Evolutionary conservation across 805 yeast genomes (phyloP).

Genomic region (Metschnikowia similis): DNA sequence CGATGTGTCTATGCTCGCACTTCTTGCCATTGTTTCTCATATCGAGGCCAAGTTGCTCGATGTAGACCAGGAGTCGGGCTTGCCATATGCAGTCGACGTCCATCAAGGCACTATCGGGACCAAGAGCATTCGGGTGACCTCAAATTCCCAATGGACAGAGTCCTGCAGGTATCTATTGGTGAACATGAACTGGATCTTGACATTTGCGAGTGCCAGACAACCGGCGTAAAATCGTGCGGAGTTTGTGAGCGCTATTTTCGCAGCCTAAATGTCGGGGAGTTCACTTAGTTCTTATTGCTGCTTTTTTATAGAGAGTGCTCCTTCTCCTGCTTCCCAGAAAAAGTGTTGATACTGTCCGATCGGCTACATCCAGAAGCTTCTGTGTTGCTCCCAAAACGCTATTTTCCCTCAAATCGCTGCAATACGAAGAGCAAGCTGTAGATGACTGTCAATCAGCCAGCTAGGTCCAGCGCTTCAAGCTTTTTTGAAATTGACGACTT

Average conservation of each 20-base stretch:
- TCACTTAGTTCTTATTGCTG: neutral
- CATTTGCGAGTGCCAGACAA: constrained; percentile 52
- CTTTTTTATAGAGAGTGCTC: neutral
- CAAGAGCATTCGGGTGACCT: constrained; percentile 63
- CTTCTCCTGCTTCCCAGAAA: neutral
- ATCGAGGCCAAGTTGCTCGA: constrained; percentile 43
- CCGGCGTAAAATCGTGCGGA: neutral
- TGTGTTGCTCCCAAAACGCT: neutral
- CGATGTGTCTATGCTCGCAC: constrained; percentile 77
- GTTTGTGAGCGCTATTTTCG: neutral
- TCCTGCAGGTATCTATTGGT: constrained; percentile 81
- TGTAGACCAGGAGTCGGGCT: constrained; percentile 52
- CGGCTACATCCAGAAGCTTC: neutral
- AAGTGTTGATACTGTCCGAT: neutral
- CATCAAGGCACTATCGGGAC: constrained; percentile 70
- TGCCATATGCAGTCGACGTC: constrained; percentile 66
- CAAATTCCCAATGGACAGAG: constrained; percentile 82
- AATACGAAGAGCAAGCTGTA: neutral
- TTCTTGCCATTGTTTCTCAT: constrained; percentile 57
- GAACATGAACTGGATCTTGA: constrained; percentile 75
- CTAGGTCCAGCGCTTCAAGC: neutral
- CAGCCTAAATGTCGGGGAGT: neutral
- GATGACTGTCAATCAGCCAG: neutral
- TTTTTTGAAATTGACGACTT: neutral
- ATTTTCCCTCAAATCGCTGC: neutral